Base-by-base conservation (phyloP, 352 stramenopile species). In the Phytophthora litchii region DNA sequence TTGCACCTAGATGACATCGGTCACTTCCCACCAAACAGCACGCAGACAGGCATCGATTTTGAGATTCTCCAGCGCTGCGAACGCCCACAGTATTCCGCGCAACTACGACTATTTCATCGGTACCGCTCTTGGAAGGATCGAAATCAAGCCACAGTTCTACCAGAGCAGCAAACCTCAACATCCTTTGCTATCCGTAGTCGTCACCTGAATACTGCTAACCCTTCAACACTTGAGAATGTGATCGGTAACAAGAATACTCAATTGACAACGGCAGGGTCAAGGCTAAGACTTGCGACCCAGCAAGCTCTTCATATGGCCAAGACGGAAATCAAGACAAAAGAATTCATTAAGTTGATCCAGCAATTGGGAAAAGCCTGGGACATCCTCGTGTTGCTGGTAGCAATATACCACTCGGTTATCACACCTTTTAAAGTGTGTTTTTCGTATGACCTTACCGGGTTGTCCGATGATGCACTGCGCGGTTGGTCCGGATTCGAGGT, bases 401-500 rank as follows among this genome's bases (percentile, higher is more conserved):
- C 70, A 6, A 31, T 79, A 0, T 91, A 89, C 50, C 67, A 78
- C 25, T 57, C 68, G 16, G 20, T 83, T 2, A 46, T 73, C 16
- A 74, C 66, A 0, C 77, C 79, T 1, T 75, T 88, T 38, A 92
- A 90, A 23, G 74, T 84, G 9, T 85, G 68, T 17, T 90, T 88
- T 21, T 71, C 65, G 1, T 45, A 73, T 17, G 79, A 88, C 14
- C 53, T 92, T 4, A 27, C 60, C 1, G 19, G 63, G 13, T 34
- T 80, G 9, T 38, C 60, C 2, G 23, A 42, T 8, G 11, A 3
- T 3, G 21, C 48, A 0, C 57, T 89, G 8, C 61, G 40, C 12
- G 49, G 45, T 11, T 91, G 82, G 82, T 74, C 74, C 0, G 64
- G 12, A 1, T 55, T 76, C 40, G 83, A 92, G 55, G 78, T 86